phyloP scores from a whole-genome alignment of 2,329 filamentous ascomycete genomes.

The Pseudogymnoascus sp. region DNA sequence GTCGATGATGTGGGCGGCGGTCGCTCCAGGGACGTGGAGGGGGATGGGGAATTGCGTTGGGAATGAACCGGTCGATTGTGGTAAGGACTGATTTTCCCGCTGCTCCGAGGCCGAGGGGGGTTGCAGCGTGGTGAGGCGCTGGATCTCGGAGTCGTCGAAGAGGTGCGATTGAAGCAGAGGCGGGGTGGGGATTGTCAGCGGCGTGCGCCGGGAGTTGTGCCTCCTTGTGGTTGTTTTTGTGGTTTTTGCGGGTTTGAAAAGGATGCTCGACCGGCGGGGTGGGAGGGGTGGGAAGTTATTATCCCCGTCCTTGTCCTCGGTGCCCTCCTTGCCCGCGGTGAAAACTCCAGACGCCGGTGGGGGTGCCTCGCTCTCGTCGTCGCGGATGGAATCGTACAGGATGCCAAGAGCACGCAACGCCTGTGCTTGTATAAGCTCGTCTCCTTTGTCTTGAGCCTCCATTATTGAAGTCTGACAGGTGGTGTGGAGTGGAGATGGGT shows the following conservation, averaged over 20 bases:
- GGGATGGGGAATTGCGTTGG: neutral
- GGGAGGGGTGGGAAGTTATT: neutral
- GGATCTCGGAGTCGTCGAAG: neutral
- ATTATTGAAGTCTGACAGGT: neutral
- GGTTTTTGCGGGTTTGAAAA: neutral
- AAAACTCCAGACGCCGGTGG: neutral
- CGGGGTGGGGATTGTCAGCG: neutral
- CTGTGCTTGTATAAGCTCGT: slow-evolving; percentile 11
- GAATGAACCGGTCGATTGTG: neutral
- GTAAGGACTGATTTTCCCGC: neutral
- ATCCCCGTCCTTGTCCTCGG: neutral
- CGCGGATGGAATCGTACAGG: slow-evolving; percentile 5
- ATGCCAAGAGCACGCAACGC: slow-evolving; percentile 7
- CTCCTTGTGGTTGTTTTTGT: neutral
- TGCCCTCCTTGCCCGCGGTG: neutral
- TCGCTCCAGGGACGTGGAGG: neutral
- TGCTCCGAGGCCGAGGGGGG: neutral
- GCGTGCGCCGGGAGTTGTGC: neutral
- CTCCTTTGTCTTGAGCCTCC: slow-evolving; percentile 4
- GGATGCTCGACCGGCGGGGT: neutral
- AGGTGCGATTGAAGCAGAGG: neutral
- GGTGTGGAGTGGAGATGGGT: slow-evolving; percentile 3
- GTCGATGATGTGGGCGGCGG: neutral
- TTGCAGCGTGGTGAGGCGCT: neutral
- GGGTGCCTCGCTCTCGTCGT: neutral